Percentiles rank a stretch among this genome's conserved stretches.
phyloP scores from a whole-genome alignment of 306 rosid species.

The Cicer yamashitae region DNA sequence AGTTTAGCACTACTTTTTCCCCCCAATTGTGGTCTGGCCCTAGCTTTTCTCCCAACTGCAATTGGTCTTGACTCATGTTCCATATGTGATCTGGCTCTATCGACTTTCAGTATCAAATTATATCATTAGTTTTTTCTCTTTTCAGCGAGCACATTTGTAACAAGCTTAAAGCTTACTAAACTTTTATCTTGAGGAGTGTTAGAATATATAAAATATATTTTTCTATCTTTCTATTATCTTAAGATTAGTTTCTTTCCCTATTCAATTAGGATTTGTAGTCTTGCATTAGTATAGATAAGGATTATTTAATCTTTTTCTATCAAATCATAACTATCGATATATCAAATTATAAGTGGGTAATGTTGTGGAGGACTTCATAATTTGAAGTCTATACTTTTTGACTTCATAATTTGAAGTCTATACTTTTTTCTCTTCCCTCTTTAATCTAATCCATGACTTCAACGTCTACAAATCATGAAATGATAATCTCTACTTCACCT shows the following conservation, averaged over 20 bases:
- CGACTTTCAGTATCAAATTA: neutral
- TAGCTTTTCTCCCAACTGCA: neutral
- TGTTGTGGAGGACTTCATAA: neutral
- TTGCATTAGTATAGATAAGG: neutral
- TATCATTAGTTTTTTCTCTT: neutral
- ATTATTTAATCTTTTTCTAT: neutral
- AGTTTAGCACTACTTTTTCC: neutral
- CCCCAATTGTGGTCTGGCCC: neutral
- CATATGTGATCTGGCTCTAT: neutral
- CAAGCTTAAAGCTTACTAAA: neutral
- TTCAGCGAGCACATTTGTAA: neutral
- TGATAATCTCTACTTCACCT: conserved; percentile 17
- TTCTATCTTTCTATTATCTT: neutral
- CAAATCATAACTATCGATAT: neutral
- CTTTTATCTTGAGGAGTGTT: neutral
- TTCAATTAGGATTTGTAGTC: neutral
- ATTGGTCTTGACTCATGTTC: neutral
- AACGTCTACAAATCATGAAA: conserved; percentile 1
- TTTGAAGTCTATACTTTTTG: neutral
- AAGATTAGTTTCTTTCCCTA: neutral
- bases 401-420: conserved; percentile 7
- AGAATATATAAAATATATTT: neutral
- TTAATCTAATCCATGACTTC: neutral
- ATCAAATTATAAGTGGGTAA: neutral
- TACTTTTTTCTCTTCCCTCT: neutral